Evolutionary conservation across 164 flowering plant genomes (phyloP).

Genomic region (Brasenia schreberi): DNA sequence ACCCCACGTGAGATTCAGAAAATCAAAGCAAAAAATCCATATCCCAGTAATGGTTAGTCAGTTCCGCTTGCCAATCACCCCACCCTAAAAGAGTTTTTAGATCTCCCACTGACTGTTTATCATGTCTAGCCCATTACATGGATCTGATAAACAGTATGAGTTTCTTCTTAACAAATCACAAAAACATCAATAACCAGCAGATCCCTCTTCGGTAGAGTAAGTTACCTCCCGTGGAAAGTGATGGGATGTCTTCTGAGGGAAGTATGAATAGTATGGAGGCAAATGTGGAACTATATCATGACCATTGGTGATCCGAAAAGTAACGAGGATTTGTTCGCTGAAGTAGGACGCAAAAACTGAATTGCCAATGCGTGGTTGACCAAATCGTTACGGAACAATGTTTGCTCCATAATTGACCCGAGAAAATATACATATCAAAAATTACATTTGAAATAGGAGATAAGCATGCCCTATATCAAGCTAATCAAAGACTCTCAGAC

Average conservation of each 20-base stretch:
- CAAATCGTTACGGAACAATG: constrained; percentile 77
- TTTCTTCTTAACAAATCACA: no score
- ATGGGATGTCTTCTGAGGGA: constrained; percentile 84
- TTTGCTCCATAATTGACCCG: constrained; percentile 53
- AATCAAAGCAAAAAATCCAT: no score
- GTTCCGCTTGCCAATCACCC: no score
- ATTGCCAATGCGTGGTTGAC: constrained; percentile 98
- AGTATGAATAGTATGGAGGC: constrained; percentile 74
- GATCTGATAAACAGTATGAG: no score
- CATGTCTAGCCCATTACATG: no score
- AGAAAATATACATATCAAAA: not conserved
- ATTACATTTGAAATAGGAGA: not conserved
- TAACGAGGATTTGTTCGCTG: constrained; percentile 52
- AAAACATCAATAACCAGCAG: no score
- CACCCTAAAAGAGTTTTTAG: no score
- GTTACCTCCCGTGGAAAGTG: constrained; percentile 97
- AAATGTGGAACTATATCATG: constrained; percentile 96
- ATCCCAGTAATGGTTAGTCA: no score
- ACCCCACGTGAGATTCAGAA: no score
- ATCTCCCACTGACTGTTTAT: no score
- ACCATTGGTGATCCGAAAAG: constrained; percentile 60
- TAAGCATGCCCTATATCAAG: no score
- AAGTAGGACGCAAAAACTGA: constrained; percentile 78
- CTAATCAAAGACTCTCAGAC: no score
- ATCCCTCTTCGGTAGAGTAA: not conserved